Evolutionary conservation across 1,284 basidiomycete genomes (phyloP), one percentile per base, ranked within the genome.

Genomic region (Marasmius fiardii): DNA sequence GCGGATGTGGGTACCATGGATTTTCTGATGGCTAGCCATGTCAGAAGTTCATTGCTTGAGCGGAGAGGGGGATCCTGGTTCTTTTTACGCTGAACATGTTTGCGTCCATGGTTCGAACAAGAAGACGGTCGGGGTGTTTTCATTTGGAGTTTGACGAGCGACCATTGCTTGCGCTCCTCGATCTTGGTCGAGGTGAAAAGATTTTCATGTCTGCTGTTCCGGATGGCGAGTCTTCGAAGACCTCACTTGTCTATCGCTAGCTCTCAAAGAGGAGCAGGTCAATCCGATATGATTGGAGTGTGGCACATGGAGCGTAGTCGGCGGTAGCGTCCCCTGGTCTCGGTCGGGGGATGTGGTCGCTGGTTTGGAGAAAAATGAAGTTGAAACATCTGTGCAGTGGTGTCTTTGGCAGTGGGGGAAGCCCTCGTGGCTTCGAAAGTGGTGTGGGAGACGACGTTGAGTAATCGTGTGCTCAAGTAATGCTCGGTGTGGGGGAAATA

Each of bases 381-480:
- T 41, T 43, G 56, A 55, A 53, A 26, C 52, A 35, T 39, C 50
- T 43, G 48, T 37, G 52, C 55, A 50, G 39, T 55, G 44, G 51
- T 41, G 52, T 20, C 44, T 28, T 41, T 44, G 53, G 51, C 56
- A 58, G n/a, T n/a, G n/a, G 60, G 60, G 60, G 60, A 56, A 58
- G 56, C 51, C 34, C 21, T 31, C 8, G 26, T 33, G 47, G 54
- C 57, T 57, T 62, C 59, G 61, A 60, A 52, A 60, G 59, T 57
- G 58, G 60, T 47, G 37, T 54, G 53, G 35, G 14, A 47, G 23
- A 47, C 34, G 24, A 21, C 39, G 43, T 28, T 44, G 34, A 41
- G n/a, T 23, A 28, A n/a, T 23, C 47, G 10, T 33, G 1, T 28
- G 26, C 39, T 20, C 7, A 16, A 20, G 3, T 11, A 37, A n/a